Conservation (phyloP, 208 protist species). For the Trypanosoma avium region DNA sequence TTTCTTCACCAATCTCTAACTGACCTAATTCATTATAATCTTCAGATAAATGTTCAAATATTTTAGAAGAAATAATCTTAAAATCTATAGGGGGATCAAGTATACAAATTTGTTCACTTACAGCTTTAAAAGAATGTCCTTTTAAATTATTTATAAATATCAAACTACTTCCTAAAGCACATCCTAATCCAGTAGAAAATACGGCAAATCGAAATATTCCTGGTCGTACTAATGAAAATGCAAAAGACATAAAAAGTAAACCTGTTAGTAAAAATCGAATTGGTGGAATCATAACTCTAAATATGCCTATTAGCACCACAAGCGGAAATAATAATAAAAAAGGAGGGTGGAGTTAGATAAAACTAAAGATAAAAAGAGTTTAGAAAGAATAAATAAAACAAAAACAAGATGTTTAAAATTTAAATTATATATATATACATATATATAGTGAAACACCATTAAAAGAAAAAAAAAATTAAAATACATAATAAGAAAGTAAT, state of each 20-base stretch:
- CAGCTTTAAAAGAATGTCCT: constrained; percentile 52
- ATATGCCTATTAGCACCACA: too few relatives aligned
- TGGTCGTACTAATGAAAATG: not conserved
- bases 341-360: too few relatives aligned
- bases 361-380: too few relatives aligned
- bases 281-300: not conserved
- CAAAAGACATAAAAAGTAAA: not conserved
- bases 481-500: not conserved
- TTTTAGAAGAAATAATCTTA: constrained; percentile 33
- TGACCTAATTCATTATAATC: constrained; percentile 64
- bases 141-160: constrained; percentile 50
- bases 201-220: constrained; percentile 8
- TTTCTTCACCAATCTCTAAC: constrained; percentile 61
- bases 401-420: too few relatives aligned
- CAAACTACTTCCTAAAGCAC: constrained; percentile 35
- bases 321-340: not conserved
- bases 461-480: constrained; percentile 5
- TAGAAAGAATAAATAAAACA: too few relatives aligned
- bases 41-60: constrained; percentile 57
- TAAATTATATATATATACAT: not conserved
- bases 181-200: constrained; percentile 10
- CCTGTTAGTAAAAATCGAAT: not conserved
- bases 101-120: constrained; percentile 36
- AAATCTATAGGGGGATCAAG: constrained; percentile 47
- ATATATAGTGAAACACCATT: not conserved